Base-by-base conservation (phyloP, 768 basidiomycete species). In the Grammothele lineata region DNA sequence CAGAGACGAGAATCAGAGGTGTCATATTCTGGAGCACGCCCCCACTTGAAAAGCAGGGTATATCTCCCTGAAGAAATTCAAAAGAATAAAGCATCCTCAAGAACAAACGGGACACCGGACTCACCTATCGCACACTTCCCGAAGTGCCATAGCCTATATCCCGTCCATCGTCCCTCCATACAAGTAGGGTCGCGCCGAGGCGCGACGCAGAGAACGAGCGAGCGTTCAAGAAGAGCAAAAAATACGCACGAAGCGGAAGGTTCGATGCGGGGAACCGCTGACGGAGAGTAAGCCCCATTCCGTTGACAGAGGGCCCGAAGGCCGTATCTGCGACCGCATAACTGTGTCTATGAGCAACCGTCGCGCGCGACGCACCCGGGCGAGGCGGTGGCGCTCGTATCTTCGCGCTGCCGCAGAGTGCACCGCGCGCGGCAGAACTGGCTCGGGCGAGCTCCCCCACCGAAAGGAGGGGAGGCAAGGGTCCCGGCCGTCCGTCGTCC, bases 31-130 rank as follows among this genome's bases (percentile, higher is more conserved):
- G 87, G 85, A 85, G 87, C 87, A 70, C 74, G 66, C 78, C 84
- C 82, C 59, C 63, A 56, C 51, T 51, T 55, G 34, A 24, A 47
- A 54, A 57, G 48, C 50, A 43, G 32, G 40, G 47, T 79, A 81
- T 83, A 85, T 86, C 83, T 81, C 87, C 87, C 72, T 89, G 87
- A 90, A 90, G 87, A 90, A 90, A 90, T 89, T 88, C 87, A 84
- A 83, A 53, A 68, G 49, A 65, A 68, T 81, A n/a, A n/a, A 85
- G 85, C 83, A 86, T 76, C 49, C 60, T 62, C 9, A 8, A 26
- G 54, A 22, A 41, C 4, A 48, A 57, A 56, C 47, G 33, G 49
- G 56, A 48, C 14, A 18, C n/a, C n/a, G 5, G 18, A 45, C 21
- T 30, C n/a, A 12, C 19, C 47, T 50, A 47, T 50, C 34, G 14